Evolutionary conservation across 306 rosid species (phyloP), one percentile per base, ranked within the genome.

Genomic region (Cicer arietinum): DNA sequence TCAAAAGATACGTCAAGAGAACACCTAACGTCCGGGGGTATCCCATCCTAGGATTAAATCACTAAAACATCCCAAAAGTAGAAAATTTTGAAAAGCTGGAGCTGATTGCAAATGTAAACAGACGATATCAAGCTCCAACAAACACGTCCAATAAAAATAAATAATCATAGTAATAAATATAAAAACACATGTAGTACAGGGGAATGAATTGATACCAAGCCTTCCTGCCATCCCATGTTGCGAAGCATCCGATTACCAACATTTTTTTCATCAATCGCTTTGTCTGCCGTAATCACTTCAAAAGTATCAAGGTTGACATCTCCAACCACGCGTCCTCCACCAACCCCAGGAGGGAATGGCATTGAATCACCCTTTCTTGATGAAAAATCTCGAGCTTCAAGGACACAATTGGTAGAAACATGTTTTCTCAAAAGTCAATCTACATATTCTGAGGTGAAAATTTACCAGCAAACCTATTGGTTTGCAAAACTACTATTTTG

Each of bases 171-270:
- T 13, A 61, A 71, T 37, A 66, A 39, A 45, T 46, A 46, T 18
- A 40, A 40, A 79, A 67, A 74, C 62, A 62, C 16, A 71, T 22
- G 71, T 16, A 73, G 61, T 51, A 66, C 48, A 79, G 51, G 84
- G 77, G 89, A 79, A 85, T 58, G 83, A 87, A 83, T 77, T 46
- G 84, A 79, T 94, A 94, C 98, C 98, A 82, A 88, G 90, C 98
- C 98, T 87, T 94, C 97, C 12, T 94, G 98, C 98, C 98, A 94
- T 71, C 98, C 98, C 98, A 94, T 94, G 91, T 75, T 94, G 90
- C 98, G 98, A 81, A 94, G 98, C 98, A 94, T 94, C 85, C 97
- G 84, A 79, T 94, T 94, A 84, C 98, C 98, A 53, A 94, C 97
- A 78, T 94, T 94, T 80, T 61, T 88, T 79, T 94, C 98, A 79